Conservation (phyloP, 805 yeast genomes). For the Metschnikowia matae region DNA sequence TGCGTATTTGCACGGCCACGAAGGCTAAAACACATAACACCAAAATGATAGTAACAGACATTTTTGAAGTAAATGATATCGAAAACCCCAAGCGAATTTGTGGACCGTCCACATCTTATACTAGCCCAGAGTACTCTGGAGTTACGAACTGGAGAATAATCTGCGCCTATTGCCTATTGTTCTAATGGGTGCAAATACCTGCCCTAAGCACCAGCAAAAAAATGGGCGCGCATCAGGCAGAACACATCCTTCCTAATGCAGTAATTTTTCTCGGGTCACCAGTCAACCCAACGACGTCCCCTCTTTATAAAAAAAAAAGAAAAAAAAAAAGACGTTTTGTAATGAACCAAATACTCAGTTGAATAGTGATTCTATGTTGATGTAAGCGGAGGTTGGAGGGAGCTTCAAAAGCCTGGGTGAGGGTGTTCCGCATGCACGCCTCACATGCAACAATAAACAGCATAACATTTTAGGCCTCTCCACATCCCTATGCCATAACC, state of each 20-base stretch:
- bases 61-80: not conserved
- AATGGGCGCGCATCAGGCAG: not conserved
- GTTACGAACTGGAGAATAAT: not conserved
- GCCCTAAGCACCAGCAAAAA: not conserved
- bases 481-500: too few species aligned
- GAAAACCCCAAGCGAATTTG: not conserved
- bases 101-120: not conserved
- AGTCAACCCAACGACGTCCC: not conserved
- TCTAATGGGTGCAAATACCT: not conserved
- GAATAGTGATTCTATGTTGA: too few species aligned
- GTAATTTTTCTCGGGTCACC: not conserved
- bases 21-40: not conserved
- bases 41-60: not conserved
- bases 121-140: not conserved
- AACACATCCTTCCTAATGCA: not conserved
- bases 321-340: too few species aligned
- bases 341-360: too few species aligned
- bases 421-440: too few species aligned
- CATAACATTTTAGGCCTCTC: too few species aligned
- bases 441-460: too few species aligned
- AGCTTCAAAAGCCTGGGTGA: too few species aligned
- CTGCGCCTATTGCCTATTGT: not conserved
- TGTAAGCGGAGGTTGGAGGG: too few species aligned
- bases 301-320: too few species aligned
- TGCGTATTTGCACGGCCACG: conserved; percentile 6